These are phyloP conservation scores for Termitomyces heimii DNA, from an alignment of 768 basidiomycete species.

Conservation along the genomic window DNA sequence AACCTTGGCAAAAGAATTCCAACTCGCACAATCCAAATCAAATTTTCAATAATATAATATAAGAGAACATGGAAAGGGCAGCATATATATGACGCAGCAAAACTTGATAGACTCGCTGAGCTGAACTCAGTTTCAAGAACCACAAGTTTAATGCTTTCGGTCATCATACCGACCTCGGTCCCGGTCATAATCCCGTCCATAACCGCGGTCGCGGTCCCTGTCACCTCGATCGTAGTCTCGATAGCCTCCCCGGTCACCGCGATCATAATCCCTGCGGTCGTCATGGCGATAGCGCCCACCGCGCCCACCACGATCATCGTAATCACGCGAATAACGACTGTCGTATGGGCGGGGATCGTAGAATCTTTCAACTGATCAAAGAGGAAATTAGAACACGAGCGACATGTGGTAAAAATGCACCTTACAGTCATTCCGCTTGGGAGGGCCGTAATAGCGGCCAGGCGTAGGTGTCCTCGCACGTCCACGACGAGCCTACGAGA, in stretches of 20 bases:
- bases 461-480: constrained; percentile 92
- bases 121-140: not conserved
- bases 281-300: constrained; percentile 39
- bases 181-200: constrained; percentile 19
- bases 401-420: constrained; percentile 6
- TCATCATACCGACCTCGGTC: constrained; percentile 21
- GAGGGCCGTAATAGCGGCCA: constrained; percentile 90
- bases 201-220: constrained; percentile 31
- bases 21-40: not conserved
- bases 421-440: constrained; percentile 69
- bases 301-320: constrained; percentile 49
- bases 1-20: too few species aligned
- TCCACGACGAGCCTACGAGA: constrained; percentile 72
- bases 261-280: constrained; percentile 37
- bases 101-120: not conserved
- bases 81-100: not conserved
- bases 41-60: not conserved
- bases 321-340: constrained; percentile 60
- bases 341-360: constrained; percentile 94
- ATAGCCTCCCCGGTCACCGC: constrained; percentile 29
- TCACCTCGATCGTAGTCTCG: constrained; percentile 38
- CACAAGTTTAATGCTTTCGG: constrained; percentile 16
- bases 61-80: not conserved
- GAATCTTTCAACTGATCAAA: constrained; percentile 63
- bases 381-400: constrained; percentile 7